phyloP scores from a whole-genome alignment of 345 rosid genomes.

The Streptanthus diversifolius region DNA sequence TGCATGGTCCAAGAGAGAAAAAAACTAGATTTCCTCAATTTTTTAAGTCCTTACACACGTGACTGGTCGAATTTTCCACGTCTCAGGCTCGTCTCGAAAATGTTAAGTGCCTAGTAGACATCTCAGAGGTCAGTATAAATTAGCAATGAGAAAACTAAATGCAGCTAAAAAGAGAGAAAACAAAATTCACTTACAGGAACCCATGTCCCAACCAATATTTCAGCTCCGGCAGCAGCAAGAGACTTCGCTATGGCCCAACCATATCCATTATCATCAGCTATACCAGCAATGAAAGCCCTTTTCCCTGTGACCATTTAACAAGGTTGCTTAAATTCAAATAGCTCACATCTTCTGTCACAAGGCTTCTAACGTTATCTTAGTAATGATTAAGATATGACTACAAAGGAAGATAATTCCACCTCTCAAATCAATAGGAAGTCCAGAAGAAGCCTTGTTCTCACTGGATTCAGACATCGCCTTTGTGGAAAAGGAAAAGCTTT shows the following conservation, averaged over 20 bases:
- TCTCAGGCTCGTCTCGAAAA: conserved; percentile 86
- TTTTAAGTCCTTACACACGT: conserved; percentile 61
- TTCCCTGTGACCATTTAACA: conserved; percentile 50
- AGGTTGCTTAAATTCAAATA: background rate
- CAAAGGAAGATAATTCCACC: conserved; percentile 40
- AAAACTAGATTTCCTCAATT: background rate
- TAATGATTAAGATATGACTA: background rate
- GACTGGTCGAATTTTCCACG: conserved; percentile 95
- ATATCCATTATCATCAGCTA: conserved; percentile 96
- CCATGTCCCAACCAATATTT: conserved; percentile 96
- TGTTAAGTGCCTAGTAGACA: conserved; percentile 69
- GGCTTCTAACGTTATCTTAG: background rate
- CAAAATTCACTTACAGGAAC: conserved; percentile 69
- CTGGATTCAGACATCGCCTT: conserved; percentile 60
- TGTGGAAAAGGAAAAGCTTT: conserved; percentile 40
- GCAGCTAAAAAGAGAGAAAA: background rate
- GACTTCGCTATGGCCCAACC: conserved; percentile 99
- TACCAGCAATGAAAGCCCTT: conserved; percentile 94
- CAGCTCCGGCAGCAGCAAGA: conserved; percentile 99
- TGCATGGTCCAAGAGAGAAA: background rate
- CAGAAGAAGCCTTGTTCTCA: conserved; percentile 49
- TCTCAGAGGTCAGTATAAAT: conserved; percentile 26
- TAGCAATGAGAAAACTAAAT: conserved; percentile 14
- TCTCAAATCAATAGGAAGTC: conserved; percentile 82
- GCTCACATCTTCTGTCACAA: background rate